Evolutionary conservation across 208 protist species (phyloP), one percentile per base, ranked within the genome.

Genomic region (Acanthamoeba castellanii): DNA sequence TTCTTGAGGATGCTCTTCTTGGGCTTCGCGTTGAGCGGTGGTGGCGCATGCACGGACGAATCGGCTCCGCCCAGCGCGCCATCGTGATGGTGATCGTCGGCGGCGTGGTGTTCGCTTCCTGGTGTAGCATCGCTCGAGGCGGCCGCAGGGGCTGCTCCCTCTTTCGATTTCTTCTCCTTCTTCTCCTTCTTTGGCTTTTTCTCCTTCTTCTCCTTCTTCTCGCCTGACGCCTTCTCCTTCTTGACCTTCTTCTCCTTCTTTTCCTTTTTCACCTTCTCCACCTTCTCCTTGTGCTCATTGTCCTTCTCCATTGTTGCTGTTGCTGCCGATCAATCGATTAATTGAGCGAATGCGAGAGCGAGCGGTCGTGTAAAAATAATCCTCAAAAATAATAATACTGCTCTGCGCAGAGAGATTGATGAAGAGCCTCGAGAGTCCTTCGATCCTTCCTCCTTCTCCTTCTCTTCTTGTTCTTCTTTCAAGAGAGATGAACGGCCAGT

Each of bases 1-100:
- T 87, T 87, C 78, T 61, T 87, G 47, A 87, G 78, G 78, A 87
- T 87, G 42, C 78, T 37, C 78, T 87, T 87, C 78, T 87, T 87
- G 9, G 78, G 78, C 78, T 87, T 87, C 50, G 18, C 57, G 78
- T 87, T 37, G 45, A 87, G 78, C 47, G 78, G 50, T 52, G 78
- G 78, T 30, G 78, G 68, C n/a, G 68, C 68, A 42, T 76, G 68
- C 9, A 47, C 13, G 22, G 68, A 47, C 68, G 32, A 32, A 8
- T 76, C 68, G 27, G 11, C 68, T 6, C 32, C 68, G 9, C 68
- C 9, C 68, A 76, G 68, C 8, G 64, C 16, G 27, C 68, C 68
- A 3, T 32, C 32, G 22, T 45, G 68, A 74, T 74, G 76, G 13
- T 76, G 32, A 42, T 76, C 68, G 32, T 76, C 68, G n/a, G n/a